Conservation (phyloP, 257 asterid genomes). For the Hygrophila difformis region DNA sequence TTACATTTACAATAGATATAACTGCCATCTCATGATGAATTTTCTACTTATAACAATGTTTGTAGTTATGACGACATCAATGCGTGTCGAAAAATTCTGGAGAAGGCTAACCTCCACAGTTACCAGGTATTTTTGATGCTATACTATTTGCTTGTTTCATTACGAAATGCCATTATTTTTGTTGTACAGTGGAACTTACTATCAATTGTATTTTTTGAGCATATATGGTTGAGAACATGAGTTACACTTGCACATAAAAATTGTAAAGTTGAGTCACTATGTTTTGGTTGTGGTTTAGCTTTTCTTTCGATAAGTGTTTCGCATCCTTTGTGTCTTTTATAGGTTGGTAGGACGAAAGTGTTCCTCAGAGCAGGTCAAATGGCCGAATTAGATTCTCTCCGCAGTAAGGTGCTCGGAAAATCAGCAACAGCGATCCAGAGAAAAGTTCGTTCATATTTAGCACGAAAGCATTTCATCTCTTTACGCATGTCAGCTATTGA, state of each 20-base stretch:
- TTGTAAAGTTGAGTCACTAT: not conserved
- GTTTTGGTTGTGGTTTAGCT: not conserved
- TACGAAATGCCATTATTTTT: constrained; percentile 1
- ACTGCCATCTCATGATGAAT: constrained; percentile 4
- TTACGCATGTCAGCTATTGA: constrained; percentile 44
- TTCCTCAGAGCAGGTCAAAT: constrained; percentile 94
- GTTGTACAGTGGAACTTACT: not conserved
- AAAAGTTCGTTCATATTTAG: constrained; percentile 40
- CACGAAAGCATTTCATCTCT: constrained; percentile 42
- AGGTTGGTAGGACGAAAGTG: constrained; percentile 88
- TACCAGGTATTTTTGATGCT: constrained; percentile 33
- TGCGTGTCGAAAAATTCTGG: constrained; percentile 53
- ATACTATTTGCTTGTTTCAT: not conserved
- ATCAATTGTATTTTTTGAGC: not conserved
- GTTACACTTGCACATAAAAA: not conserved
- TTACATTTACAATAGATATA: no score
- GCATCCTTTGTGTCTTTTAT: constrained; percentile 20
- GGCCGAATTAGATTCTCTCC: constrained; percentile 73
- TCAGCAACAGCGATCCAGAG: constrained; percentile 67
- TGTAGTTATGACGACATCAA: constrained; percentile 43
- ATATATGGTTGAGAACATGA: not conserved
- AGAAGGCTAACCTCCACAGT: constrained; percentile 41
- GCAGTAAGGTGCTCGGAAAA: constrained; percentile 69
- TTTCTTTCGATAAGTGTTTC: not conserved
- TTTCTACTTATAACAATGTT: constrained; percentile 14